Conservation (phyloP, 129 eudicot genomes). For the Pseudognaphalium luteoalbum region DNA sequence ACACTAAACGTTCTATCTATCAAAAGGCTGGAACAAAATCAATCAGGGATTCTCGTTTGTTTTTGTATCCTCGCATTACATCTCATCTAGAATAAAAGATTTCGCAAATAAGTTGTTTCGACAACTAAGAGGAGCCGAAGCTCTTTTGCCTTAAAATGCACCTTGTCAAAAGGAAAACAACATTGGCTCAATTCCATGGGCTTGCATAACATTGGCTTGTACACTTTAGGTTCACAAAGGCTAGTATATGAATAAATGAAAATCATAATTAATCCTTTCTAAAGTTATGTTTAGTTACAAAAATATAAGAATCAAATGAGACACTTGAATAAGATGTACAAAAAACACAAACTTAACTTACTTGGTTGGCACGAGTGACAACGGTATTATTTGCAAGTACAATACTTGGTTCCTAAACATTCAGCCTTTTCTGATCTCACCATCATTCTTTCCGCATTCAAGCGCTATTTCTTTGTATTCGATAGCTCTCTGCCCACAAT, state of each 20-base stretch:
- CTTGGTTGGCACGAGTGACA: constrained; percentile 35
- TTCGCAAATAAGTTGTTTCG: neutral
- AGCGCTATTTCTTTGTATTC: constrained; percentile 21
- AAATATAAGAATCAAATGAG: neutral
- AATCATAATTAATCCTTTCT: neutral
- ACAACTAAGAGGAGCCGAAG: neutral
- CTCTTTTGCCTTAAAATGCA: neutral
- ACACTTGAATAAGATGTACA: constrained; percentile 29
- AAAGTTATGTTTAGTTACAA: constrained; percentile 9
- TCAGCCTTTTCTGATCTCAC: constrained; percentile 23
- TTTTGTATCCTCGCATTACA: neutral
- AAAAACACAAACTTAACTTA: constrained; percentile 30
- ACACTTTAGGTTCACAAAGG: neutral
- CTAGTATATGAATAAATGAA: neutral
- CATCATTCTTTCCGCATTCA: constrained; percentile 27
- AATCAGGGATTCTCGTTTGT: neutral
- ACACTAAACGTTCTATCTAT: neutral
- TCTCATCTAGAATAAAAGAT: neutral
- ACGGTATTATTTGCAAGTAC: constrained; percentile 26
- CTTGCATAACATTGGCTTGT: neutral
- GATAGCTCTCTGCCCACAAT: constrained; percentile 20
- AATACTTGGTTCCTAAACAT: constrained; percentile 27
- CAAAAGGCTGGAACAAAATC: neutral
- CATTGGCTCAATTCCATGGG: neutral
- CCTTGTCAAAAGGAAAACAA: neutral